These are phyloP conservation scores for Akanthomyces muscarius DNA, from an alignment of 2,329 filamentous ascomycete species.

Conservation along the genomic window DNA sequence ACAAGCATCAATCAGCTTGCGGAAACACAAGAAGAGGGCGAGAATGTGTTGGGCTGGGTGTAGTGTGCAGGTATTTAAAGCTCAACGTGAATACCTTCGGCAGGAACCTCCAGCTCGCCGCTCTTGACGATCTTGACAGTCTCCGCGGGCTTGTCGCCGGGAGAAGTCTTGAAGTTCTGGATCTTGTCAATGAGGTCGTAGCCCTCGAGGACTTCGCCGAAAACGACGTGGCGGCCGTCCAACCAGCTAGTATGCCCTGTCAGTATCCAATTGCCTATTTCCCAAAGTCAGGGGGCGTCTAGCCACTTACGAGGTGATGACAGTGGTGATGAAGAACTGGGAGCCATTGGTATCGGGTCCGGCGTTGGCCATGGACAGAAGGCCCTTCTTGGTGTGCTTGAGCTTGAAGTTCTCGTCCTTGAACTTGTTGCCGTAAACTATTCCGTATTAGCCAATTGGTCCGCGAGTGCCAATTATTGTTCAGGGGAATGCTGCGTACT, in stretches of 20 bases:
- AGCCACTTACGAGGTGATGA: constrained; percentile 62
- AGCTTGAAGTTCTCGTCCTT: constrained; percentile 93
- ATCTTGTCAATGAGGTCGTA: constrained; percentile 77
- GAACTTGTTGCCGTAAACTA: constrained; percentile 80
- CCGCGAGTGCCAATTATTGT: not conserved
- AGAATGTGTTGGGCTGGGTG: constrained; percentile 17
- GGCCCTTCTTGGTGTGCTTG: constrained; percentile 81
- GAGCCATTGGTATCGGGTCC: constrained; percentile 84
- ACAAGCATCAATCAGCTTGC: constrained; percentile 33
- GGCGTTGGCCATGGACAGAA: constrained; percentile 81
- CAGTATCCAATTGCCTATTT: not conserved
- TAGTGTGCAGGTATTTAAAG: constrained; percentile 55
- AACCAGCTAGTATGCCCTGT: constrained; percentile 57
- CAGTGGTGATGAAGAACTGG: constrained; percentile 89
- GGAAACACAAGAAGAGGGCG: constrained; percentile 24
- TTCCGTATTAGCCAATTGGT: constrained; percentile 22
- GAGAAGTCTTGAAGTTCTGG: constrained; percentile 62
- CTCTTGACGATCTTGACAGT: constrained; percentile 75
- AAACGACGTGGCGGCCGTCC: constrained; percentile 80
- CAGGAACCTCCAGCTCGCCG: constrained; percentile 76
- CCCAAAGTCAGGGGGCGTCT: no score
- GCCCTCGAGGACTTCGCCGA: constrained; percentile 84
- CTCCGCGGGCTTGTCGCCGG: constrained; percentile 65
- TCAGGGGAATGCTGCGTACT: constrained; percentile 47
- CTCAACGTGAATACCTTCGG: constrained; percentile 91